Evolutionary conservation across 2,329 filamentous ascomycete species (phyloP).

Genomic region (Lasiodiplodia sp.): DNA sequence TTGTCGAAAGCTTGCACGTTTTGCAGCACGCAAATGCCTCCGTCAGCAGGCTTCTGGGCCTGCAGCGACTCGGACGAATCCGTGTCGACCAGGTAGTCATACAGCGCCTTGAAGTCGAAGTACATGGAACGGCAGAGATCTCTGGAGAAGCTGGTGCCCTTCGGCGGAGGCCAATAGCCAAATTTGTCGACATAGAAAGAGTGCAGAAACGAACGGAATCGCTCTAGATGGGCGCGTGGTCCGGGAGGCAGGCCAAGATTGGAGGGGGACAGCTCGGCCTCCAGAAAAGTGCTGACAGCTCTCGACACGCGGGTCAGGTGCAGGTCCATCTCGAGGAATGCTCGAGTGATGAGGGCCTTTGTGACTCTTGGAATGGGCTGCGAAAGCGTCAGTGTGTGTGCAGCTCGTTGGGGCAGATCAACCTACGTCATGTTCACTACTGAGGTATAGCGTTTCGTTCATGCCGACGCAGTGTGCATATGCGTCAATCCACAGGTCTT

Average conservation of each 20-base stretch:
- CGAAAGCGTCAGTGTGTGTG: slow-evolving; percentile 3
- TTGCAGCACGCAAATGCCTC: slow-evolving; percentile 75
- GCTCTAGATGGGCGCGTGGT: slow-evolving; percentile 72
- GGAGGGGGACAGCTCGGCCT: slow-evolving; percentile 72
- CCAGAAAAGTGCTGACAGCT: slow-evolving; percentile 69
- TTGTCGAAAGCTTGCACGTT: slow-evolving; percentile 72
- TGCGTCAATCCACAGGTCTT: slow-evolving; percentile 73
- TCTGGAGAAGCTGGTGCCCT: slow-evolving; percentile 62
- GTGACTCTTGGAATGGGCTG: slow-evolving; percentile 58
- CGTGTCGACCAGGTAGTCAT: slow-evolving; percentile 73
- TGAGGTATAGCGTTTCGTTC: slow-evolving; percentile 66
- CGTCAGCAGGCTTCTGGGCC: slow-evolving; percentile 64
- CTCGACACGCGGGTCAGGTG: slow-evolving; percentile 64
- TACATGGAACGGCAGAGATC: slow-evolving; percentile 68
- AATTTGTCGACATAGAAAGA: slow-evolving; percentile 71
- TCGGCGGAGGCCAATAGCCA: slow-evolving; percentile 74
- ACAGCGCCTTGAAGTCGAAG: slow-evolving; percentile 73
- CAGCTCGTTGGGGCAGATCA: slow-evolving; percentile 1
- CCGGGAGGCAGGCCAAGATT: slow-evolving; percentile 69
- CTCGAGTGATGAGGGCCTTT: slow-evolving; percentile 69
- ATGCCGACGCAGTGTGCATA: slow-evolving; percentile 83
- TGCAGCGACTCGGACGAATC: slow-evolving; percentile 58
- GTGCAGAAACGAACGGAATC: slow-evolving; percentile 73
- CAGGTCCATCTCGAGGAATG: slow-evolving; percentile 70
- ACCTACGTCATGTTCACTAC: slow-evolving; percentile 68